Conservation (phyloP, 352 stramenopile species). For the Phytophthora fragariae region DNA sequence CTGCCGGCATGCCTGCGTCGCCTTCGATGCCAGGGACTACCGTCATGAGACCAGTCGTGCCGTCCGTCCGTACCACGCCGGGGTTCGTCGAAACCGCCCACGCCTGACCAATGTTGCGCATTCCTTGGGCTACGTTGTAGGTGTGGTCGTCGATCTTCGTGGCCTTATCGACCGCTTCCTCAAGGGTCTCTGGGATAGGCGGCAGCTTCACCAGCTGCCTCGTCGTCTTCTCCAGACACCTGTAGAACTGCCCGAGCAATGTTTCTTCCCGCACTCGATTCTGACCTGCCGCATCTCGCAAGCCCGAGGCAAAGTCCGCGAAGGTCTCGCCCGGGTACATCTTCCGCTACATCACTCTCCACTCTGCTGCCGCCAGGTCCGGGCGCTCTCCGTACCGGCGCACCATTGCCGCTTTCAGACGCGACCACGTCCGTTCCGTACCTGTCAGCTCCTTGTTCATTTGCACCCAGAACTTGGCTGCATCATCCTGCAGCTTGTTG, state of each 20-base stretch:
- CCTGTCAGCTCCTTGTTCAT: not conserved
- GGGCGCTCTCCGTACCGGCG: too few relatives aligned
- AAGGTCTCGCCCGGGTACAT: constrained; percentile 1
- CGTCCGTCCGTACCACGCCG: not conserved
- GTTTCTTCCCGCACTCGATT: not conserved
- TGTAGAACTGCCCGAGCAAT: constrained; percentile 10
- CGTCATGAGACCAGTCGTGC: not conserved
- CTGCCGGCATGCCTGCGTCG: too few relatives aligned
- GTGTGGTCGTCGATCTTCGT: constrained; percentile 2
- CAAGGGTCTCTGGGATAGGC: not conserved
- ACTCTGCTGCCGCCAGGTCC: not conserved
- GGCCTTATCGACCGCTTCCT: constrained; percentile 12
- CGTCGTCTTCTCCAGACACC: not conserved
- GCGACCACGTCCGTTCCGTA: not conserved
- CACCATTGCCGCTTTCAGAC: not conserved
- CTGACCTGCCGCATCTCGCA: not conserved
- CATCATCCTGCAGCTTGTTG: constrained; percentile 12
- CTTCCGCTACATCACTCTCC: not conserved
- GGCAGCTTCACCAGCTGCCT: not conserved
- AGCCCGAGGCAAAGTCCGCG: constrained; percentile 10
- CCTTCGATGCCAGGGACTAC: not conserved
- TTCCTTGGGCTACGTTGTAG: constrained; percentile 1
- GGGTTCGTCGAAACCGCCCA: not conserved
- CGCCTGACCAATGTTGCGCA: constrained; percentile 4
- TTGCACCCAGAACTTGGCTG: not conserved